A percentile compares a stretch with the other conserved stretches of the same genome.
phyloP scores from a whole-genome alignment of 441 rosid species.

The Euphorbia schlechtendalii region DNA sequence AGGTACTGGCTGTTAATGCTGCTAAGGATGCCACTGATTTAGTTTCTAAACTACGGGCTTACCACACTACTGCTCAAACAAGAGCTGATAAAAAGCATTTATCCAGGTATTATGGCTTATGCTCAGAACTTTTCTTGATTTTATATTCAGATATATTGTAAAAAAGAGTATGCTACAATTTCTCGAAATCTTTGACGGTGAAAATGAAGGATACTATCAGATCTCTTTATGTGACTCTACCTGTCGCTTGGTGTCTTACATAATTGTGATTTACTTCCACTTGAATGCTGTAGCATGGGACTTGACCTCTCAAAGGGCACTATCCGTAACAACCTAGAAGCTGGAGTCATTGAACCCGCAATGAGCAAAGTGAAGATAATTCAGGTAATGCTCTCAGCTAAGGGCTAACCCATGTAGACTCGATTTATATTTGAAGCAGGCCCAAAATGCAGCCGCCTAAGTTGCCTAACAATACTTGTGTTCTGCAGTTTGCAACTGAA shows the following conservation, averaged over 20 bases:
- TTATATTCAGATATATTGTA: background rate
- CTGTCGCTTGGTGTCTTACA: background rate
- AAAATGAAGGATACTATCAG: background rate
- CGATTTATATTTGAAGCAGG: background rate
- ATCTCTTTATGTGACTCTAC: background rate
- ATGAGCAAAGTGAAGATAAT: conserved; percentile 99
- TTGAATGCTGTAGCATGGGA: conserved; percentile 70
- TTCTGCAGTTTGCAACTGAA: conserved; percentile 89
- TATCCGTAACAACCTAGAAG: conserved; percentile 28
- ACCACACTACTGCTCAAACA: conserved; percentile 95
- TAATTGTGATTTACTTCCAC: background rate
- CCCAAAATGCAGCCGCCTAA: background rate
- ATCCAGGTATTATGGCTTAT: conserved; percentile 48
- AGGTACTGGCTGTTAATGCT: conserved; percentile 97
- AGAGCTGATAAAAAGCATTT: conserved; percentile 91
- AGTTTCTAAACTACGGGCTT: conserved; percentile 90
- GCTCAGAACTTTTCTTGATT: background rate
- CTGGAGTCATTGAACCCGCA: conserved; percentile 67
- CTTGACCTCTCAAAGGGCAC: conserved; percentile 79
- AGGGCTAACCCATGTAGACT: background rate
- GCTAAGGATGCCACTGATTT: conserved; percentile 97
- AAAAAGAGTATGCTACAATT: background rate
- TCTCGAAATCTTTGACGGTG: background rate
- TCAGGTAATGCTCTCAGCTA: conserved; percentile 48
- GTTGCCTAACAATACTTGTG: background rate